A percentile compares a stretch with the other conserved stretches of the same genome.
phyloP scores from a whole-genome alignment of 495 filamentous ascomycete genomes.

The Neurospora sp. region DNA sequence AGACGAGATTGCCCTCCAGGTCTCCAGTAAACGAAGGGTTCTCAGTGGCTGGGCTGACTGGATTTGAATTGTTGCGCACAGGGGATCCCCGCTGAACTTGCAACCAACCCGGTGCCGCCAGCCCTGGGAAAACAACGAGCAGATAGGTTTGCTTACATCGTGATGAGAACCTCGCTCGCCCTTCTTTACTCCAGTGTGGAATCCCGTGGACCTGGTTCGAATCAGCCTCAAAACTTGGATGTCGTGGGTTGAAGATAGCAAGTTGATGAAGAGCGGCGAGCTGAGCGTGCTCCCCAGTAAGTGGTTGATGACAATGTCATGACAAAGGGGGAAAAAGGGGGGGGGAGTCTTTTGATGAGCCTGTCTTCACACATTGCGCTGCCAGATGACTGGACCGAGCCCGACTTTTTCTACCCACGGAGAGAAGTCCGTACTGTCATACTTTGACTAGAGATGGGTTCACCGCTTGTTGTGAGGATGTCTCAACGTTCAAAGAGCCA shows the following conservation, averaged over 20 bases:
- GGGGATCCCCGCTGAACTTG: neutral
- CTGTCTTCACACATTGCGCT: neutral
- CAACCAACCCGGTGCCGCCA: neutral
- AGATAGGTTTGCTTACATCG: neutral
- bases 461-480: neutral
- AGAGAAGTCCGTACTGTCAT: neutral
- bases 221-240: neutral
- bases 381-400: neutral
- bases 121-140: neutral
- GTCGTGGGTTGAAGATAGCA: neutral
- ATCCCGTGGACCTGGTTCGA: neutral
- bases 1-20: neutral
- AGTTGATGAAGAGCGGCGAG: neutral
- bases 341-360: neutral
- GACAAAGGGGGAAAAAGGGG: neutral
- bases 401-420: neutral
- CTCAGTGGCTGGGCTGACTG: neutral
- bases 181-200: neutral
- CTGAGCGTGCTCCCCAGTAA: neutral
- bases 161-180: neutral
- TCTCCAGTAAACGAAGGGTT: neutral
- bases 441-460: neutral
- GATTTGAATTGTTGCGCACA: neutral
- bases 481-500: neutral
- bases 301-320: neutral